These are phyloP conservation scores for Solanum piurae DNA, from an alignment of 257 asterid genomes.

Conservation along the genomic window DNA sequence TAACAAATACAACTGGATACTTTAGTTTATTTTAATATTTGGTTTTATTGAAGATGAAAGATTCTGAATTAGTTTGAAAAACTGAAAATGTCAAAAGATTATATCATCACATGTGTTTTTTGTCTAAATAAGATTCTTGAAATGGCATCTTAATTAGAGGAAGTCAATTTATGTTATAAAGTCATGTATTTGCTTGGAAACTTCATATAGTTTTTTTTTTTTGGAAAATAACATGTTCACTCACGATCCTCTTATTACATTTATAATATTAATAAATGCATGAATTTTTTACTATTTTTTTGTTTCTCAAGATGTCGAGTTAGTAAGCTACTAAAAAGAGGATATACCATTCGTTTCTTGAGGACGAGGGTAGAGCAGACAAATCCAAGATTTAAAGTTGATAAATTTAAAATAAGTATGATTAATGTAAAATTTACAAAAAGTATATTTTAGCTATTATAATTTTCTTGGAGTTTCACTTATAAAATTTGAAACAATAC, in stretches of 20 bases:
- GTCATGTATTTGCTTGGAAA: neutral
- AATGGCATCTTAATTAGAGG: neutral
- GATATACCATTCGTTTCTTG: neutral
- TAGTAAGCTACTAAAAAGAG: neutral
- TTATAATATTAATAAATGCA: neutral
- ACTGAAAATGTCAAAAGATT: constrained; percentile 7
- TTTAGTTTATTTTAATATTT: neutral
- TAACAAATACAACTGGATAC: neutral
- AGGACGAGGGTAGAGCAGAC: neutral
- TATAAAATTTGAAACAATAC: neutral
- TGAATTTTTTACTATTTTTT: neutral
- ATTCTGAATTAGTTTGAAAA: neutral
- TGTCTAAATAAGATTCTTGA: neutral
- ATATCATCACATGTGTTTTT: neutral
- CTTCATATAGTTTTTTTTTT: neutral
- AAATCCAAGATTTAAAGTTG: neutral
- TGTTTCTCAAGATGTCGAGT: neutral
- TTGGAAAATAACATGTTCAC: neutral
- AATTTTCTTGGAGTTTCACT: neutral
- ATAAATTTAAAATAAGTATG: neutral
- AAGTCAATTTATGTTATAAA: neutral
- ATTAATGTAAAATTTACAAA: neutral
- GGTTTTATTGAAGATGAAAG: neutral
- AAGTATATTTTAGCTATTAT: neutral
- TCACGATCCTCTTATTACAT: neutral